Base-by-base conservation (phyloP, 805 yeast genomes). In the Pichia scutulata region DNA sequence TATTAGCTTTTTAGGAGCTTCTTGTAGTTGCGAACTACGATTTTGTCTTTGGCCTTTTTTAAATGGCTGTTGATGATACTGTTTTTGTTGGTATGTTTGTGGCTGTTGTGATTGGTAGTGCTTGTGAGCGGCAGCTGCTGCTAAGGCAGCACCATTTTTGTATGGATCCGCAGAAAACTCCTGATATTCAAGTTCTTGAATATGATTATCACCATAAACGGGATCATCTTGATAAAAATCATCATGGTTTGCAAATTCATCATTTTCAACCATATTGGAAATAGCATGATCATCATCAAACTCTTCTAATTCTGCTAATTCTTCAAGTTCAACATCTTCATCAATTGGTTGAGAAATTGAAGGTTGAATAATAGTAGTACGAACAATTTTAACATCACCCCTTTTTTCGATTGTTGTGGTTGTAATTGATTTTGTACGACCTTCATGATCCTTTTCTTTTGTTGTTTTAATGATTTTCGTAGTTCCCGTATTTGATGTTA, bases 351-450 rank as follows among this genome's bases (percentile, higher is more conserved):
- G 40, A 21, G 41, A 45, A 3, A 57, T 56, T 3, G 59, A 52
- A 41, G 56, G 63, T 49, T 58, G 74, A 23, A 74, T 70, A 1
- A 74, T 70, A 1, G 78, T 76, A 7, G 76, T 76, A 53, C 73
- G 75, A 14, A 73, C 71, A 43, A 75, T 69, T 49, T 77, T 80
- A 44, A 62, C 69, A 1, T 78, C 74, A 30, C 78, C 79, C 54
- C 75, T 60, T 44, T 71, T 69, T 54, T 76, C 72, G 25, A 79
- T 69, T 0, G 81, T 77, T 40, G 76, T 76, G 41, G 74, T 77
- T 2, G 82, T 78, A 41, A 80, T 76, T 3, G 82, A 77, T 50
- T 67, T 71, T 0, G 84, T 78, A 40, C 81, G 70, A 0, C 84
- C 84, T 39, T 64, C 67, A 7, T 69, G 63, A 50, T 77, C 82